phyloP scores from a whole-genome alignment of 805 yeast species.

The Blastobotrys chiropterorum region DNA sequence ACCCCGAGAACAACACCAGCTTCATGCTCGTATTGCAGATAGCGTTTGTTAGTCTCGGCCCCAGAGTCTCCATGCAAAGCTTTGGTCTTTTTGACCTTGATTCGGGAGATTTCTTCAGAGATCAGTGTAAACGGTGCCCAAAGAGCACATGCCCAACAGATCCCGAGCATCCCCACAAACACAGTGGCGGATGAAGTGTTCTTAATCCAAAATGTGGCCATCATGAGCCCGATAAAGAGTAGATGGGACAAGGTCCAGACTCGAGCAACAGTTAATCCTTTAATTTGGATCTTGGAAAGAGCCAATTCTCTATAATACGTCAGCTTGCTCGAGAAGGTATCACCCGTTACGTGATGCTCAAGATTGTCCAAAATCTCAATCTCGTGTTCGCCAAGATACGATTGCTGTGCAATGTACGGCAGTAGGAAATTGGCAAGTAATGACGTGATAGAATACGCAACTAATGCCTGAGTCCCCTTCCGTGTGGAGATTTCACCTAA shows the following conservation, averaged over 20 bases:
- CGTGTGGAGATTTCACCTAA: constrained; percentile 44
- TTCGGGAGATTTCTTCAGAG: constrained; percentile 50
- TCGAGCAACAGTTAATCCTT: constrained; percentile 30
- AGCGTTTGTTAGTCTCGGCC: constrained; percentile 1
- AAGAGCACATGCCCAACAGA: constrained; percentile 59
- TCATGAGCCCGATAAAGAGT: constrained; percentile 44
- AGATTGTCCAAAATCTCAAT: constrained; percentile 1
- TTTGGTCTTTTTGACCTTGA: constrained; percentile 39
- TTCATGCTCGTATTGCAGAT: constrained; percentile 39
- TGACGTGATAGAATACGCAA: constrained; percentile 44
- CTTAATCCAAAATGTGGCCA: constrained; percentile 40
- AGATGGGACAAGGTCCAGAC: constrained; percentile 49
- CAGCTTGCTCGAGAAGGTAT: background rate
- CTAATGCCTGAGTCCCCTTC: constrained; percentile 46
- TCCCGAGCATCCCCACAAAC: constrained; percentile 48
- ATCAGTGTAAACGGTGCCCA: constrained; percentile 65
- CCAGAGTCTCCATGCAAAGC: constrained; percentile 15
- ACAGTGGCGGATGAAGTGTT: constrained; percentile 40
- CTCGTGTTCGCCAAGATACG: constrained; percentile 18
- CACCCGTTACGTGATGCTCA: constrained; percentile 2
- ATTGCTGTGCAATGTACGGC: constrained; percentile 38
- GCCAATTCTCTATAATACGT: background rate
- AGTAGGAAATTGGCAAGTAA: constrained; percentile 39
- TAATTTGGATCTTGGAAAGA: background rate
- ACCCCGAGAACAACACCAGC: constrained; percentile 52